A percentile compares a stretch with the other conserved stretches of the same genome.
These are phyloP conservation scores for Aspergillus homomorphus DNA, from an alignment of 495 filamentous ascomycete genomes.

Conservation along the genomic window DNA sequence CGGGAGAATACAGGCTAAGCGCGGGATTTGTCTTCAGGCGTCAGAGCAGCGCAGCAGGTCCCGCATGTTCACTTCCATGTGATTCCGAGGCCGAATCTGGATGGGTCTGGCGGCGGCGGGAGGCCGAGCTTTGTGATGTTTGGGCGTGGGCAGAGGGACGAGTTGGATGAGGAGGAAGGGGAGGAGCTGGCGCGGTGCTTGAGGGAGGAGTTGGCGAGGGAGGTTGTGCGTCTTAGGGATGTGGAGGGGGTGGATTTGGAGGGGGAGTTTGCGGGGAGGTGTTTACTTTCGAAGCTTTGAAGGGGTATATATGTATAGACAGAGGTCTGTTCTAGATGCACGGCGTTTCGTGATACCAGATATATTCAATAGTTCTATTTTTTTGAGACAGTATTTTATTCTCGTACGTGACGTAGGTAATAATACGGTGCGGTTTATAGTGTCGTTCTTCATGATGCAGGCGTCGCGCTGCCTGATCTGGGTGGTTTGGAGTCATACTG, in stretches of 20 bases:
- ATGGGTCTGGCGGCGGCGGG: constrained; percentile 20
- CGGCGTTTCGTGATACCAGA: too few species aligned
- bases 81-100: constrained; percentile 61
- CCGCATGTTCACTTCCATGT: constrained; percentile 91
- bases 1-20: too few species aligned
- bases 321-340: background rate
- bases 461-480: background rate
- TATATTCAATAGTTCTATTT: too few species aligned
- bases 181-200: constrained; percentile 59
- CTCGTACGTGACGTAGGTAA: too few species aligned
- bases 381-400: too few species aligned
- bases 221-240: constrained; percentile 44
- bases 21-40: constrained; percentile 43
- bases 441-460: background rate
- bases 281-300: constrained; percentile 34
- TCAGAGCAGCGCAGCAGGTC: constrained; percentile 83
- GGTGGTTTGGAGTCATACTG: constrained; percentile 2
- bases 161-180: constrained; percentile 84
- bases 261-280: constrained; percentile 14
- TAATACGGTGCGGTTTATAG: background rate
- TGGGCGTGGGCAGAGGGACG: constrained; percentile 74
- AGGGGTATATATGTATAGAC: background rate
- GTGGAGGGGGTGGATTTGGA: constrained; percentile 45
- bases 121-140: constrained; percentile 73
- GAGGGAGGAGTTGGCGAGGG: constrained; percentile 57